These are phyloP conservation scores for Fusarium sp. DNA, from an alignment of 2,329 filamentous ascomycete species.

Conservation along the genomic window DNA sequence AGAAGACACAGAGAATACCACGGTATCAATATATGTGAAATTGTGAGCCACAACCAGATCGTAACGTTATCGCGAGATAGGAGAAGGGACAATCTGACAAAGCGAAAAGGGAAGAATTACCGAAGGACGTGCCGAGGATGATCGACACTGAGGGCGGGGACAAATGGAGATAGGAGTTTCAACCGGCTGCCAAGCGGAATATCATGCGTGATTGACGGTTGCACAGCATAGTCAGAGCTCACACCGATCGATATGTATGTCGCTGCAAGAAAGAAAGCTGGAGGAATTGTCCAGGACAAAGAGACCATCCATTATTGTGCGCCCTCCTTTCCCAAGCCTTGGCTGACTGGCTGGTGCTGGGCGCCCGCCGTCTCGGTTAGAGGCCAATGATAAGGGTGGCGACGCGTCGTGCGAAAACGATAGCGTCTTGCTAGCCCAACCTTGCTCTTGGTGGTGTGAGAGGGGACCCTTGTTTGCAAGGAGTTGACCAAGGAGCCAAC, in stretches of 20 bases:
- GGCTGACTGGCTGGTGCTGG: background rate
- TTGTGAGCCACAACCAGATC: background rate
- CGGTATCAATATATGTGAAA: background rate
- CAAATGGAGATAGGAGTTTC: background rate
- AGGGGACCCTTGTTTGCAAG: conserved; percentile 10
- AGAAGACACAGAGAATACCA: background rate
- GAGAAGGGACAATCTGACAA: conserved; percentile 36
- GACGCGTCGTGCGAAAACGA: conserved; percentile 1
- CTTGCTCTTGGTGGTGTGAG: background rate
- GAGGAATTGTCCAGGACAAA: background rate
- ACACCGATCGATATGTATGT: background rate
- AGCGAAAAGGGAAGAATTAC: conserved; percentile 21
- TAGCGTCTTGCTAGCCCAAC: conserved; percentile 9
- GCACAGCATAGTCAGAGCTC: background rate
- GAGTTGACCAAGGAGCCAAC: background rate
- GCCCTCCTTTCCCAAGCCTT: background rate
- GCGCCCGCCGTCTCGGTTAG: background rate
- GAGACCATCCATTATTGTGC: conserved; percentile 3
- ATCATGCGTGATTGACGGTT: background rate
- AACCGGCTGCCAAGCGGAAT: conserved; percentile 1
- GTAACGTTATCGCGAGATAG: background rate
- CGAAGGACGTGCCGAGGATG: background rate
- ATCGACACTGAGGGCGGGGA: background rate
- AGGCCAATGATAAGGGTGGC: conserved; percentile 7
- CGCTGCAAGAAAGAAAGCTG: background rate